Evolutionary conservation across 2,329 filamentous ascomycete species (phyloP).

Genomic region (Clonostachys rhizophaga): DNA sequence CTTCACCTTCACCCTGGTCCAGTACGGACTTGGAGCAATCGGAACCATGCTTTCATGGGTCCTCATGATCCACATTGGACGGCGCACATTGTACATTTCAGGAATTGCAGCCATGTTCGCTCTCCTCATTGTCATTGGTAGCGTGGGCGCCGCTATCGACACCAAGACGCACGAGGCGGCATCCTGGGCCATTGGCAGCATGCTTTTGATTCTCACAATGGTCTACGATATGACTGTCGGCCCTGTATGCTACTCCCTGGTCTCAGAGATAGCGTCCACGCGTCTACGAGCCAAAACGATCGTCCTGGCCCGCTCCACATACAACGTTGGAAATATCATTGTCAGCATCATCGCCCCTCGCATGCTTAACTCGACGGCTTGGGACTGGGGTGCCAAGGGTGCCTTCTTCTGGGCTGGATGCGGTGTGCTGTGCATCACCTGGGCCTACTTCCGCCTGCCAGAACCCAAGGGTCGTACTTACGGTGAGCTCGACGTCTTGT

Average conservation of each 20-base stretch:
- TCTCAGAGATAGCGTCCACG: conserved; percentile 23
- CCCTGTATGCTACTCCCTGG: conserved; percentile 13
- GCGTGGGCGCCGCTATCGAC: conserved; percentile 35
- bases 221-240: conserved; percentile 10
- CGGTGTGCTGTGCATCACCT: conserved; percentile 6
- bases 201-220: conserved; percentile 22
- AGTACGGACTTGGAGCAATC: conserved; percentile 24
- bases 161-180: neutral
- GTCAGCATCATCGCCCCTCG: conserved; percentile 9
- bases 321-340: conserved; percentile 13
- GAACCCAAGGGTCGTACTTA: conserved; percentile 15
- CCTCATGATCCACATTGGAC: conserved; percentile 27
- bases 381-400: conserved; percentile 12
- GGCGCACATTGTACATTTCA: conserved; percentile 28
- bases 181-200: conserved; percentile 1
- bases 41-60: conserved; percentile 30
- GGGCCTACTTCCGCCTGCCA: conserved; percentile 14
- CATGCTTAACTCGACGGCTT: conserved; percentile 13
- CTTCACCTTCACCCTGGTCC: conserved; percentile 29
- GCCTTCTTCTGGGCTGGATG: conserved; percentile 12
- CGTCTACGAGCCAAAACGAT: conserved; percentile 24
- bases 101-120: conserved; percentile 40
- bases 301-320: conserved; percentile 16
- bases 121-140: conserved; percentile 30
- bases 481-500: conserved; percentile 14